Conservation (phyloP, 2,329 filamentous ascomycete species). For the Niveomyces coronatus region DNA sequence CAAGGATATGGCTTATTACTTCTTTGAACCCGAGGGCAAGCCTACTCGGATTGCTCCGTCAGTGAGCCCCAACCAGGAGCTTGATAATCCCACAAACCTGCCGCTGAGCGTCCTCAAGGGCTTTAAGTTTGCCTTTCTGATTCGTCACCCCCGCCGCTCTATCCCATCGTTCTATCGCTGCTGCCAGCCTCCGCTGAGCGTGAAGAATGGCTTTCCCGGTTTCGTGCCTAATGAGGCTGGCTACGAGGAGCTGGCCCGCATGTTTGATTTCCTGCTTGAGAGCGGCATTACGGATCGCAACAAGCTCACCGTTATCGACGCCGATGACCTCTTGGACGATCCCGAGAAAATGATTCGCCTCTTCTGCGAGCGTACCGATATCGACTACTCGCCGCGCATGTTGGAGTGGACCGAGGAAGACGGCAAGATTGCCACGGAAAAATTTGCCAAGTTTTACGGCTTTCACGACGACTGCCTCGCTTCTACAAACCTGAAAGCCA, state of each 20-base stretch:
- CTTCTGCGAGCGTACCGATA: conserved; percentile 72
- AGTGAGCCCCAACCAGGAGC: conserved; percentile 52
- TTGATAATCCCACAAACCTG: conserved; percentile 74
- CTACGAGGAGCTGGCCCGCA: conserved; percentile 73
- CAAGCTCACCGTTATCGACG: conserved; percentile 78
- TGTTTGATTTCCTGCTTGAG: conserved; percentile 75
- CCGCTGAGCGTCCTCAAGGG: conserved; percentile 61
- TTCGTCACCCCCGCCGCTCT: conserved; percentile 84
- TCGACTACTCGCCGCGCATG: conserved; percentile 70
- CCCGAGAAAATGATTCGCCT: conserved; percentile 64
- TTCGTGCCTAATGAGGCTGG: conserved; percentile 86
- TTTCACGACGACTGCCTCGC: conserved; percentile 93
- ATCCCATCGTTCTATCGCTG: conserved; percentile 94
- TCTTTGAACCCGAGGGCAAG: conserved; percentile 64
- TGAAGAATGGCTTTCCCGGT: conserved; percentile 73
- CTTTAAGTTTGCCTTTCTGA: conserved; percentile 94
- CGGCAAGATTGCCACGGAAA: conserved; percentile 59
- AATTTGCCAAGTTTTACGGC: conserved; percentile 94
- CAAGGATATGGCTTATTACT: conserved; percentile 94
- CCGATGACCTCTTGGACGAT: conserved; percentile 84
- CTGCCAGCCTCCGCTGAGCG: conserved; percentile 76
- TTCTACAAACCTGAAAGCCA: conserved; percentile 64
- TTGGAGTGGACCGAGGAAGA: conserved; percentile 73
- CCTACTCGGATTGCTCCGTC: conserved; percentile 66
- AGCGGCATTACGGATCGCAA: conserved; percentile 61